Base-by-base conservation (phyloP, 345 rosid genomes). In the Corymbia maculata region DNA sequence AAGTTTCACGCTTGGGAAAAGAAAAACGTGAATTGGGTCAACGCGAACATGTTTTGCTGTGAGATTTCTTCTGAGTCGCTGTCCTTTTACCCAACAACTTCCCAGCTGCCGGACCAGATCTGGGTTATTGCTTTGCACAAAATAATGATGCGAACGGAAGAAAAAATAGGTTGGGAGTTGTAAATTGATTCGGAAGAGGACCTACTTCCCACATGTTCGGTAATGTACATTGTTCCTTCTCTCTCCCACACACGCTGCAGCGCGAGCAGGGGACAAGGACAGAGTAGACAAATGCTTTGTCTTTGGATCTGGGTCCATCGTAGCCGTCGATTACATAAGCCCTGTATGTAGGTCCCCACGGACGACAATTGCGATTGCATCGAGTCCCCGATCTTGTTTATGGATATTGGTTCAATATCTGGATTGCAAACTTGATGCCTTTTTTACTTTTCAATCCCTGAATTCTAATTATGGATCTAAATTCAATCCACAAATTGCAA, bases 61-160 rank as follows among this genome's bases (percentile, higher is more conserved):
- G 42, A 70, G 82, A 36, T 21, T 70, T 70, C 82, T 70, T 70
- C 13, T 2, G 82, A 42, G 82, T 36, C 47, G 19, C 82, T 17
- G 47, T 36, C 82, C 9, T 70, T 19, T 13, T 36, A 70, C 19
- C 82, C 82, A 70, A 36, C 82, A 19, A 70, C 82, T 70, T 70
- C 82, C 82, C 82, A 36, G 82, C 82, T 70, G 82, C 82, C 14
- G 82, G 49, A 75, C 82, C 26, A 36, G 82, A 75, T 36, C 82
- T 49, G 5, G 47, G 82, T 49, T 36, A 36, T 75, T 36, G 9
- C 82, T 75, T 36, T 36, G 82, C 49, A 75, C 47, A 36, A 75
- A 19, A 75, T 19, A 75, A 75, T 75, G 49, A 75, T 75, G 49
- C 24, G 26, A 75, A 17, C 80, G 9, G 14, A 61, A 61, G 26